Evolutionary conservation across 805 yeast species (phyloP), one percentile per base, ranked within the genome.

Genomic region (Kodamaea laetipori): DNA sequence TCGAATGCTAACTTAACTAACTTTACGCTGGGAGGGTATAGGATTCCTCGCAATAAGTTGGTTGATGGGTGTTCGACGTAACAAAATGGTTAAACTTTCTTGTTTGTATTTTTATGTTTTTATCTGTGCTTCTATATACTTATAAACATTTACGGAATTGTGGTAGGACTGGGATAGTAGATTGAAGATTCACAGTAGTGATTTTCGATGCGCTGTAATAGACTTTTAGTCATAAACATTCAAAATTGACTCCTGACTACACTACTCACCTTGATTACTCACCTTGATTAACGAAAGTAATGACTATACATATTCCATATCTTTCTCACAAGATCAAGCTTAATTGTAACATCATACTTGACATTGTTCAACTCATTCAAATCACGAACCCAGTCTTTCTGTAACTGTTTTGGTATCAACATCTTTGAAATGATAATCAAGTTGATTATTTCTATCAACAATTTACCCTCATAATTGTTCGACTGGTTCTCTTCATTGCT

Each of bases 11-110:
- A 92, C 64, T 50, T 75, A 37, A 92, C 98, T 0, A 50, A 66
- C 6, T 92, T 96, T 95, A 72, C 68, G 25, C 67, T 54, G 9
- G 89, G 95, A 0, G 96, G 96, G 1, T 92, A 75, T 49, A 44
- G 45, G 1, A 50, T 53, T 47, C 80, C 80, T 3, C 62, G 57
- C 52, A 69, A 74, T 52, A 60, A 53, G 24, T 57, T 75, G 30
- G 54, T 50, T 11, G 47, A 48, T n/a, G 39, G 39, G 13, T 42
- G 45, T 15, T 41, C 36, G 28, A 13, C 39, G 10, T 28, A 25
- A 12, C 7, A 25, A 27, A 17, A 21, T 16, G 23, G 18, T 31
- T 16, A 19, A 17, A 8, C 25, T 25, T 37, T 37, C 39, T 25
- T 37, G 31, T 11, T 26, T 25, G 32, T 37, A 25, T 25, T 37